Base-by-base conservation (phyloP, 345 rosid species). In the Adansonia digitata region DNA sequence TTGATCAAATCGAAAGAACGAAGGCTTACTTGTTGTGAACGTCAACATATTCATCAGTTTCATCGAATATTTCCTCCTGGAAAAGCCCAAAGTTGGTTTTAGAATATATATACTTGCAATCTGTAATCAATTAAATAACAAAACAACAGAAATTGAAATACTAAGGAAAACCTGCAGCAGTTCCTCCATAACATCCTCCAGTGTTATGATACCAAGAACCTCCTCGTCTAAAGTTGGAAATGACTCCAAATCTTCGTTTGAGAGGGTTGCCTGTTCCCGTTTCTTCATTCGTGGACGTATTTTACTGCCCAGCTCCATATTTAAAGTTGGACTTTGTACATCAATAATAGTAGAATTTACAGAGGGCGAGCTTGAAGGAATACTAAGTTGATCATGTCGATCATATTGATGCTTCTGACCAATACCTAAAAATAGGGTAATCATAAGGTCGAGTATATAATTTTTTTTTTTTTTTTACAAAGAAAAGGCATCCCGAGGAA, bases 151-250 rank as follows among this genome's bases (percentile, higher is more conserved):
- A n/a, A n/a, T n/a, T n/a, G 15, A 18, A 5, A 68, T 11, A 40
- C 1, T 26, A 59, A 26, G 31, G 88, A 57, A 45, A 42, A 91
- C 97, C 85, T 88, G 95, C 40, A 92, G 82, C 17, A 91, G 88
- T 85, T 91, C 97, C 77, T 93, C 97, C 82, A 93, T 91, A 2
- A 90, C 97, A 86, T 93, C 98, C 85, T 93, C 97, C 26, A 91
- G 69, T n/a, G 98, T 91, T 75, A 93, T 93, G 68, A 93, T 86
- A 42, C 97, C 98, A 15, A 86, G 18, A 39, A 90, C 86, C 79
- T 89, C 89, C 59, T 86, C 97, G 75, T 83, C 81, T 52, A 37
- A 79, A 72, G 37, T 76, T 20, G 81, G 57, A 49, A 72, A 75
- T 27, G 78, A 77, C 45, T 87, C 85, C 75, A 81, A 62, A 34